Base-by-base conservation (phyloP, 1,284 basidiomycete genomes). In the Rugosomyces carneus region DNA sequence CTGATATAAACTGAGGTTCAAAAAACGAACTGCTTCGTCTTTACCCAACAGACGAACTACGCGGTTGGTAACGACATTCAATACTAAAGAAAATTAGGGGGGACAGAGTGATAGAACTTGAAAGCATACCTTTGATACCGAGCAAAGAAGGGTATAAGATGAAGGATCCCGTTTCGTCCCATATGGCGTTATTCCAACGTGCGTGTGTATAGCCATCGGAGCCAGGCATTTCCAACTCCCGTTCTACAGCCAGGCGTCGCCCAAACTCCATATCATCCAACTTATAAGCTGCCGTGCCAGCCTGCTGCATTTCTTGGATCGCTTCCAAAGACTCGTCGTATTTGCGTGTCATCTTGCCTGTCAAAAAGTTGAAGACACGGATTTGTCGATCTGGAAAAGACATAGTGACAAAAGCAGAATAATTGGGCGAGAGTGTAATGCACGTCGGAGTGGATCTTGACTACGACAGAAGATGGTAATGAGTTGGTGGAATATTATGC, bases 221-320 rank as follows among this genome's bases (percentile, higher is more conserved):
- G 26, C 80, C 75, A 31, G 84, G 80, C 32, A 86, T 73, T 61
- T 97, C 92, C 39, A 99, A 67, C 59, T 99, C 95, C 50, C 90
- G 77, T 65, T 99, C 96, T 11, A 85, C 73, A 1, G 96, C 96
- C 40, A 99, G 72, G 8, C 96, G 76, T 47, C 96, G 75, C n/a
- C 96, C 95, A 60, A 99, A 98, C 63, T 99, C 96, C 95, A 99
- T 99, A 64, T 98, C 93, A 53, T 99, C 96, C 8, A 99, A 81
- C 60, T 84, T 87, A 67, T 88, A 91, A 15, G 92, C 79, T 0
- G 90, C 84, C 5, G 92, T 94, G 1, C 91, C 92, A 0, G 90
- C 91, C 63, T 94, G 92, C 62, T 95, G 92, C 93, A 98, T 97
- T 63, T 98, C 93, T 59, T 94, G 89, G 26, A 93, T 86, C 0